Base-by-base conservation (phyloP, 2,329 filamentous ascomycete species). In the Alternaria novae-zelandiae region DNA sequence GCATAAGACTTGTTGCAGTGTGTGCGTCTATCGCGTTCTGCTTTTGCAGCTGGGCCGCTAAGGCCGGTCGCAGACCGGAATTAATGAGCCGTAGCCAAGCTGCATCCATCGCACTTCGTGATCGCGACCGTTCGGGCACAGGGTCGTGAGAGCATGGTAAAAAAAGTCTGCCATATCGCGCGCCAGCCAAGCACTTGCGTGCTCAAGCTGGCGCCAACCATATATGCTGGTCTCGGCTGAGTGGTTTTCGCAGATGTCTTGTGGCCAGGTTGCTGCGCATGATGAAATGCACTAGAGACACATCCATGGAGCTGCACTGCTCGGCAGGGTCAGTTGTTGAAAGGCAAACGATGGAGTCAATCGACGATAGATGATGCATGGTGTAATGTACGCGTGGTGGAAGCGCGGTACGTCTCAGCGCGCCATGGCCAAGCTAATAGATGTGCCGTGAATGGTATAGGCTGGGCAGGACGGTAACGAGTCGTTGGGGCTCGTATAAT, bases 331-430 rank as follows among this genome's bases (percentile, higher is more conserved):
- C 41, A 63, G 64, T 71, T 64, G 61, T 72, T 70, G 62, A 63
- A 41, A 70, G 67, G 46, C 56, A 67, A 67, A 68, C 63, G 68
- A 69, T 72, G 65, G 72, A 66, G 61, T 62, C 59, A 69, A 73
- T 63, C 61, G 64, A 70, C 67, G 67, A 71, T 70, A 65, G 51
- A 68, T 63, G 44, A 63, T 59, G 58, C 56, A 66, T 74, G 67
- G 63, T 71, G 70, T 68, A 55, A 70, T 68, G 70, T 70, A 72
- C 73, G 74, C 70, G 74, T 76, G 65, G 61, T 63, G 61, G 56
- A 71, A 70, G 72, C 74, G 71, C 73, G 70, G 67, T 74, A 76
- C 70, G 75, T 78, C 73, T 78, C 75, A 78, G 74, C 68, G 73
- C 69, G 71, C 68, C 66, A 64, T 70, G 70, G 61, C 49, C 61